Evolutionary conservation across 2,329 filamentous ascomycete genomes (phyloP), one percentile per base, ranked within the genome.

Genomic region (Eutypella sp.): DNA sequence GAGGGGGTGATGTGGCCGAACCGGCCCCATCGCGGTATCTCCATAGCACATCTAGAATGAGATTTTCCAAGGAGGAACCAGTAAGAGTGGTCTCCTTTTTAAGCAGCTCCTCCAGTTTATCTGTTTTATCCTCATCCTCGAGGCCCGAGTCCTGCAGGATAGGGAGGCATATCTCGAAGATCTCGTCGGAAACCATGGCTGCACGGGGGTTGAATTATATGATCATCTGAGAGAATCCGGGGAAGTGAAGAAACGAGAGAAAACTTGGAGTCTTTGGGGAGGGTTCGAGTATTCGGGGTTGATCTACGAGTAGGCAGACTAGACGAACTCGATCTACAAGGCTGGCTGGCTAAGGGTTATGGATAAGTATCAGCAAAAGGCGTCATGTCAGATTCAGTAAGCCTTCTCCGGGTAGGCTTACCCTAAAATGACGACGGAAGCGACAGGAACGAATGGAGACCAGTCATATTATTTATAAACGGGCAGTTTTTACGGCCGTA

Each of bases 51-150:
- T 96, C 90, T 49, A 99, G 75, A 46, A 96, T 84, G 33, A 87
- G 86, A 72, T 96, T 93, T 63, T 97, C 93, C 45, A 97, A 78
- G 19, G 84, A 79, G 54, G 83, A 73, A 48, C 90, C 92, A 16
- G 78, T 79, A 55, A 97, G 73, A 24, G 75, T 78, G 7, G 89
- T 90, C 69, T 91, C 83, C 57, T 83, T 84, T 67, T 83, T 85
- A 59, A 97, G 75, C 44, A 96, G 76, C 55, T 90, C 87, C 70
- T 96, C 91, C 44, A 96, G 76, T 69, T 81, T 87, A 68, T 97
- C 92, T 41, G 88, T 92, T 75, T 93, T 95, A 62, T 96, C 92
- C 69, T 99, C 93, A 53, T 97, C 93, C 59, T 95, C 89, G 50
- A 96, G 76, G 45, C 78, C 75, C 47, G 82, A 72, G 69, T 96